Conservation (phyloP, 768 basidiomycete genomes). For the Gymnopilus junonius region DNA sequence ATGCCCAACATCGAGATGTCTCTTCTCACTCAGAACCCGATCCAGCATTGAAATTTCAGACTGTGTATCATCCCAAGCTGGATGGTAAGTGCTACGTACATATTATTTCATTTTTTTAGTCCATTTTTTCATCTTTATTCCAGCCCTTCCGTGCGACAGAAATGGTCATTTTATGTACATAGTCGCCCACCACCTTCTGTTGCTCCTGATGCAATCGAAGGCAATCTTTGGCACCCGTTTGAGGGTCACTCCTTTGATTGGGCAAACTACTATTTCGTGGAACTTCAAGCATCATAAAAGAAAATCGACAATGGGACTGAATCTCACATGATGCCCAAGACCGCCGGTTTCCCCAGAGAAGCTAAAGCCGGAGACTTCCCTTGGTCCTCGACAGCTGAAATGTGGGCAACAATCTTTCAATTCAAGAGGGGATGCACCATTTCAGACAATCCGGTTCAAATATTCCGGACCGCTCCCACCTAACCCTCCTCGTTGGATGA, state of each 20-base stretch:
- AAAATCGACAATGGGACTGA: slow-evolving; percentile 22
- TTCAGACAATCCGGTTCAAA: neutral
- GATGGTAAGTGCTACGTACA: slow-evolving; percentile 12
- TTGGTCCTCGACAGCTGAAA: slow-evolving; percentile 23
- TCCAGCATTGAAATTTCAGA: slow-evolving; percentile 1
- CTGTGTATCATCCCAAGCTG: slow-evolving; percentile 6
- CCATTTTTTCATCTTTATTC: neutral
- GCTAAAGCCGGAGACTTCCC: slow-evolving; percentile 7
- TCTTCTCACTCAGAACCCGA: slow-evolving; percentile 5
- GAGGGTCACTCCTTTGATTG: slow-evolving; percentile 29
- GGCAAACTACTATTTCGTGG: slow-evolving; percentile 29
- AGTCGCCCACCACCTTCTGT: neutral
- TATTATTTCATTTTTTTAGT: neutral
- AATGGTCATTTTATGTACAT: slow-evolving; percentile 9
- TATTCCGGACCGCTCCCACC: neutral
- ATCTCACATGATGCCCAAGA: no score
- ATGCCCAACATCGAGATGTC: slow-evolving; percentile 4
- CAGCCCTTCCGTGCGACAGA: slow-evolving; percentile 18
- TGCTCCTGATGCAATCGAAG: neutral
- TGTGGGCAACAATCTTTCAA: slow-evolving; percentile 30
- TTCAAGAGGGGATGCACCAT: slow-evolving; percentile 19
- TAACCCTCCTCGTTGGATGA: slow-evolving; percentile 4
- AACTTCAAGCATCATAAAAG: slow-evolving; percentile 26
- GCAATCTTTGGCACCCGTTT: slow-evolving; percentile 32
- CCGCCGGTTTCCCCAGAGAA: slow-evolving; percentile 31